Evolutionary conservation across 345 rosid species (phyloP), one percentile per base, ranked within the genome.

Genomic region (Luvunga scandens): DNA sequence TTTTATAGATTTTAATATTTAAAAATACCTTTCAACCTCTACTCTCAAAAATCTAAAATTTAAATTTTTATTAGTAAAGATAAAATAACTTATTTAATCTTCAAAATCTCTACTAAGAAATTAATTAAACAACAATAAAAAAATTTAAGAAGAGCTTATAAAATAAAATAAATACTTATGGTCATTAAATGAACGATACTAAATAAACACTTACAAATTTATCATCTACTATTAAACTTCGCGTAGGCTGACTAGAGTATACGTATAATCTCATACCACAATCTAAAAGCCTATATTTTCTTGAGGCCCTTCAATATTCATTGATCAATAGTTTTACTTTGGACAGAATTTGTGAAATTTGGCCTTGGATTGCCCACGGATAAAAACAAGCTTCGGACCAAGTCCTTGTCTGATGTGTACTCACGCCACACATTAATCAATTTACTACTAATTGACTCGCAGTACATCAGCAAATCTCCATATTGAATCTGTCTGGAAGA

Each of bases 291-390:
- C 76, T 87, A 85, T 94, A 92, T 84, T 83, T 91, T 78, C 82
- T 85, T 0, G 97, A 69, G 28, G 95, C 88, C 63, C 68, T 75
- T 61, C 98, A 95, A 1, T 45, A 16, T 45, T 45, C 18, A 45
- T 67, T 93, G 93, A 28, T 87, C 82, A 59, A 92, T 87, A 38
- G 93, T 84, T 80, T 91, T 89, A 6, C 65, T 48, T 7, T 92
- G 84, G 85, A 95, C 89, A 12, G 91, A 87, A 18, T 87, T 89
- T 0, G 77, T 81, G 0, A 86, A 39, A 73, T 88, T 80, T 14
- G 95, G 94, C 67, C 97, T 87, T 0, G 88, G 83, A 0, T 87
- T 94, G 7, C 97, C 94, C 0, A 85, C 99, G 9, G 91, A 95
- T 0, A 89, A 85, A 91, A 71, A 93, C 79, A 6, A 92, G 48